Evolutionary conservation across 176 grass and related monocot species (phyloP).

Genomic region (Bonia amplexicaulis): DNA sequence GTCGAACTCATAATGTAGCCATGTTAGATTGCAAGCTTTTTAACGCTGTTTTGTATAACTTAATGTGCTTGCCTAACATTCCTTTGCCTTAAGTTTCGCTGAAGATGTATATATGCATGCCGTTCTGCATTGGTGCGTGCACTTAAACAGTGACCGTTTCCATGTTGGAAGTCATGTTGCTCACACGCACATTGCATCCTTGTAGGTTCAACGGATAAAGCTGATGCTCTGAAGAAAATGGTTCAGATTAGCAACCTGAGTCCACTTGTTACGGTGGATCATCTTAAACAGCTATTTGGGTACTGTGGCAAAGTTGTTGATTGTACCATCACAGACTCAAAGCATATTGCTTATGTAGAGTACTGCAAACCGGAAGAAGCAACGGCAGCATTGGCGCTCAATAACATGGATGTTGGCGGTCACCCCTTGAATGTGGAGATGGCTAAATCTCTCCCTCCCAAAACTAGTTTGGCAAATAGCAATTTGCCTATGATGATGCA

Average conservation of each 20-base stretch:
- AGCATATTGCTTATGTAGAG: conserved; percentile 83
- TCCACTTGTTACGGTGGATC: conserved; percentile 69
- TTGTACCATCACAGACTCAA: conserved; percentile 78
- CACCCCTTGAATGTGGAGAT: conserved; percentile 92
- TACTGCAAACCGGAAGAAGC: conserved; percentile 89
- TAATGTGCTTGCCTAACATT: background rate
- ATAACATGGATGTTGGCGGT: conserved; percentile 80
- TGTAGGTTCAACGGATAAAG: conserved; percentile 64
- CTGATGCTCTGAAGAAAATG: conserved; percentile 68
- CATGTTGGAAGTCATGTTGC: background rate
- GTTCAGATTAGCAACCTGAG: conserved; percentile 96
- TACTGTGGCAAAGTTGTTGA: conserved; percentile 82
- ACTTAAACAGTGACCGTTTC: background rate
- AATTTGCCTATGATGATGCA: conserved; percentile 88
- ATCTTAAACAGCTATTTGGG: conserved; percentile 87
- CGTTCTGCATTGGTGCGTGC: background rate
- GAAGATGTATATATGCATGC: background rate
- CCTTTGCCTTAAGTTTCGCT: background rate
- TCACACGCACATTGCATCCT: conserved; percentile 4
- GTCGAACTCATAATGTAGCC: background rate
- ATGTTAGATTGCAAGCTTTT: background rate
- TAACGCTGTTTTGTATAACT: background rate
- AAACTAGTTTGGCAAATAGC: conserved; percentile 57
- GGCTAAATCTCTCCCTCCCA: conserved; percentile 82
- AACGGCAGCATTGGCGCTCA: conserved; percentile 63